Evolutionary conservation across 1,284 basidiomycete genomes (phyloP).

Genomic region (Cryptococcus sp.): DNA sequence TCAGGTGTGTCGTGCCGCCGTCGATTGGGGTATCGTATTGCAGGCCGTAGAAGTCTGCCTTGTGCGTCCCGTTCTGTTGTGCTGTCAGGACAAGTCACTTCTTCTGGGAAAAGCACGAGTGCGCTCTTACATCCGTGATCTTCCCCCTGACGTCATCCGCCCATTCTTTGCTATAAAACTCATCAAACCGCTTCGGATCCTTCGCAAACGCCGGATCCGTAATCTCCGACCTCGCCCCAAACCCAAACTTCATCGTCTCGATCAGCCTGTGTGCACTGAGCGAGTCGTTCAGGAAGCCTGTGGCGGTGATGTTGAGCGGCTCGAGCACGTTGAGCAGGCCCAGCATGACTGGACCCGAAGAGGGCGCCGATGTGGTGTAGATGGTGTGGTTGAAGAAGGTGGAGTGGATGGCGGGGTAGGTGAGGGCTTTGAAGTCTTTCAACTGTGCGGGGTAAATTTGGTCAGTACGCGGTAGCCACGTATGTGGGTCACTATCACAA

Average conservation of each 20-base stretch:
- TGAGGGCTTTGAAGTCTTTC: constrained; percentile 61
- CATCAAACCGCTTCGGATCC: constrained; percentile 55
- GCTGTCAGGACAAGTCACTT: background rate
- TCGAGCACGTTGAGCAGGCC: constrained; percentile 47
- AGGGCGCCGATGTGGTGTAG: constrained; percentile 79
- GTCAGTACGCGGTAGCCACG: background rate
- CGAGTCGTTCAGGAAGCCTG: constrained; percentile 26
- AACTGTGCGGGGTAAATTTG: constrained; percentile 19
- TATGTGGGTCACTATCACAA: background rate
- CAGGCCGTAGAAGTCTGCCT: constrained; percentile 76
- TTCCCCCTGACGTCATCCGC: constrained; percentile 61
- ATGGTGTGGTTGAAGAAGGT: constrained; percentile 72
- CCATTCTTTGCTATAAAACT: constrained; percentile 70
- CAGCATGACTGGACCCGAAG: constrained; percentile 53
- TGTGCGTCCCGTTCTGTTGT: constrained; percentile 70
- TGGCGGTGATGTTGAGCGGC: constrained; percentile 27
- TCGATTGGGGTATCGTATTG: constrained; percentile 71
- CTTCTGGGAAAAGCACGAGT: too few species aligned
- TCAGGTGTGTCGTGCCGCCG: constrained; percentile 88
- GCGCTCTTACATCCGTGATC: constrained; percentile 73
- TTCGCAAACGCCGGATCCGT: constrained; percentile 64
- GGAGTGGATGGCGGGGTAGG: constrained; percentile 70
- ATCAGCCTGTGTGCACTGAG: constrained; percentile 50
- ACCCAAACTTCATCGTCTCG: constrained; percentile 54
- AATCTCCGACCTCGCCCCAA: constrained; percentile 63